Base-by-base conservation (phyloP, 2,329 filamentous ascomycete species). In the Didymella keratinophila region DNA sequence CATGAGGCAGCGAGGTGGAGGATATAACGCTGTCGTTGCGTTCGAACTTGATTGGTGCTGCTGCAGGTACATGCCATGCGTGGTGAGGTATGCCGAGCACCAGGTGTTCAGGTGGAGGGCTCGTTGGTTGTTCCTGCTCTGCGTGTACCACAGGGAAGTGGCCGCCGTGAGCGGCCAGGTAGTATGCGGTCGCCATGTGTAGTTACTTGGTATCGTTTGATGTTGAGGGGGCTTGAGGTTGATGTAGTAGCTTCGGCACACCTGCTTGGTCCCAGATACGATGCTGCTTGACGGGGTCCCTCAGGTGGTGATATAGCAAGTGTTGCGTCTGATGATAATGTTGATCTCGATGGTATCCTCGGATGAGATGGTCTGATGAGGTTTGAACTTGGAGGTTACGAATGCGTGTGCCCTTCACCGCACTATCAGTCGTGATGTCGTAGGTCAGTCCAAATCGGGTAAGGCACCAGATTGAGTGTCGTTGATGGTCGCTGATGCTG, bases 151-250 rank as follows among this genome's bases (percentile, higher is more conserved):
- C 37, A 32, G 62, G 41, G 39, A 65, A 68, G 53, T 65, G 66
- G 20, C 58, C 61, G 27, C 67, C 63, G 48, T 66, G 66, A n/a
- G 63, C 61, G 28, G 68, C 62, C 21, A 60, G 61, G 46, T 71
- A 69, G 43, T 62, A 68, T 48, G 64, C 62, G 39, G 54, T 57
- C 41, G 64, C 58, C 60, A 68, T 69, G 0, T 12, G 51, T 47
- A 23, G 27, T 56, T 30, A 28, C 37, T 6, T 18, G 56, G 49
- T 21, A 42, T 32, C 55, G 30, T 43, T 37, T 63, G 21, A 9
- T 53, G 12, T 36, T 36, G 9, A 8, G 4, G 20, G 37, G 6
- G 12, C 14, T 45, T 32, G 52, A 25, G 9, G 30, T 46, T 39
- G 51, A 34, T 55, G 21, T 30, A 42, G 27, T 44, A 37, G 48